Conservation (phyloP, 2,329 filamentous ascomycete genomes). For the Claviceps maximensis region DNA sequence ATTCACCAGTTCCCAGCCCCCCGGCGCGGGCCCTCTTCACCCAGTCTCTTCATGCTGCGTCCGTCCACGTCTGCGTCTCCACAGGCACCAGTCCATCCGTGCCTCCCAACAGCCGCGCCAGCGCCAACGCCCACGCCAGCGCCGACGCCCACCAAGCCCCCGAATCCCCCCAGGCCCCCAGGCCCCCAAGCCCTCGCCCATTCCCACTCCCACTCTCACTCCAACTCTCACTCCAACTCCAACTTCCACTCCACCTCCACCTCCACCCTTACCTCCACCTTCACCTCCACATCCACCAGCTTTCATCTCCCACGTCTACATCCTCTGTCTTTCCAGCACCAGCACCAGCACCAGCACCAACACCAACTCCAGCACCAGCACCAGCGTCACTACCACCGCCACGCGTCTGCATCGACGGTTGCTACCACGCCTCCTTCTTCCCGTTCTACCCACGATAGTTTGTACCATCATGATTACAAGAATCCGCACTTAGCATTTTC, state of each 20-base stretch:
- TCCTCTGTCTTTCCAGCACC: conserved; percentile 12
- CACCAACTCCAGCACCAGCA: conserved; percentile 15
- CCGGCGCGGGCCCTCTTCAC: not conserved
- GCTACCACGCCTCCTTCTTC: not conserved
- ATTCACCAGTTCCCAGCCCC: not conserved
- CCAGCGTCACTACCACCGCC: conserved; percentile 24
- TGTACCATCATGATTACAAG: conserved; percentile 59
- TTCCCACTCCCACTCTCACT: not conserved
- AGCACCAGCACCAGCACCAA: conserved; percentile 9
- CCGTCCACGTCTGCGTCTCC: not conserved
- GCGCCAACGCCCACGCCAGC: not conserved
- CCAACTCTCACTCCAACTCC: conserved; percentile 1
- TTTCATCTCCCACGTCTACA: conserved; percentile 6
- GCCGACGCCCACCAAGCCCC: conserved; percentile 9
- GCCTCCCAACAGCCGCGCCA: conserved; percentile 7
- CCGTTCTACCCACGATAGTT: conserved; percentile 29
- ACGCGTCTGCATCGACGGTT: conserved; percentile 25
- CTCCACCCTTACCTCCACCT: not conserved
- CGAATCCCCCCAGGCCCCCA: conserved; percentile 6
- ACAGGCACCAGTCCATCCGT: not conserved
- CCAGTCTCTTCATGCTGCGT: not conserved
- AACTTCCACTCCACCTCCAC: too few relatives aligned
- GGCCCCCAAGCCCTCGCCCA: not conserved
- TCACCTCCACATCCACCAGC: not conserved
- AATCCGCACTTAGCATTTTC: conserved; percentile 49